These are phyloP conservation scores for Fusarium lyarnte DNA, from an alignment of 2,329 filamentous ascomycete species.

Conservation along the genomic window DNA sequence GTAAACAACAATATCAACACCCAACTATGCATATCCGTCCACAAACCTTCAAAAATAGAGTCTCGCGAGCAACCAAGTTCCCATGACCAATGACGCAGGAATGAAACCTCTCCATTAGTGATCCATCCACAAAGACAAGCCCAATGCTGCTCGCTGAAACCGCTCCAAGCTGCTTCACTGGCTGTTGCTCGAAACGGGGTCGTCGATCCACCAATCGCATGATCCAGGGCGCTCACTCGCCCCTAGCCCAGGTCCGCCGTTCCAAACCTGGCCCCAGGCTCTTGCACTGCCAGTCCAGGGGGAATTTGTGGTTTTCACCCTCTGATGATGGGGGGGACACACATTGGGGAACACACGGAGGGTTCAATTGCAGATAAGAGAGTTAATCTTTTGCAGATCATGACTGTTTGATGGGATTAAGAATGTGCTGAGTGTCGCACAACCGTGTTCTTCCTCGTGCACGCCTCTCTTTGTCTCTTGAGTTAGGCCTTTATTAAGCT, in stretches of 20 bases:
- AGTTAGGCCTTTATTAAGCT: background rate
- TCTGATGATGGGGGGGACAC: background rate
- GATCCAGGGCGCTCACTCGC: background rate
- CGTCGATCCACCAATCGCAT: slow-evolving; percentile 25
- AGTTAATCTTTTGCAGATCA: slow-evolving; percentile 1
- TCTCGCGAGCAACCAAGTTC: slow-evolving; percentile 12
- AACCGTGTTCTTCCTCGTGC: background rate
- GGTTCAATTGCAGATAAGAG: background rate
- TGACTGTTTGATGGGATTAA: background rate
- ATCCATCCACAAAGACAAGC: slow-evolving; percentile 22
- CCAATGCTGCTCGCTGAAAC: slow-evolving; percentile 34
- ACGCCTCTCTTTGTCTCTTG: background rate
- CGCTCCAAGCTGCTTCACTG: slow-evolving; percentile 8
- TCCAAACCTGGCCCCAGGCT: slow-evolving; percentile 3
- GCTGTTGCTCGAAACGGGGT: slow-evolving; percentile 17
- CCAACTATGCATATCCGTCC: slow-evolving; percentile 10
- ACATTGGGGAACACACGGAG: background rate
- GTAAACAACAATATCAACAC: slow-evolving; percentile 14
- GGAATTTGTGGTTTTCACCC: slow-evolving; percentile 7
- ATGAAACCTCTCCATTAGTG: slow-evolving; percentile 29
- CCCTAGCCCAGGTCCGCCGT: slow-evolving; percentile 23
- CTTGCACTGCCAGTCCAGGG: background rate
- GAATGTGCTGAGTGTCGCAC: background rate
- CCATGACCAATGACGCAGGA: slow-evolving; percentile 36
- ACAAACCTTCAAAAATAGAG: slow-evolving; percentile 15